Evolutionary conservation across 768 basidiomycete species (phyloP), one percentile per base, ranked within the genome.

Genomic region (Pleurotus pulmonarius): DNA sequence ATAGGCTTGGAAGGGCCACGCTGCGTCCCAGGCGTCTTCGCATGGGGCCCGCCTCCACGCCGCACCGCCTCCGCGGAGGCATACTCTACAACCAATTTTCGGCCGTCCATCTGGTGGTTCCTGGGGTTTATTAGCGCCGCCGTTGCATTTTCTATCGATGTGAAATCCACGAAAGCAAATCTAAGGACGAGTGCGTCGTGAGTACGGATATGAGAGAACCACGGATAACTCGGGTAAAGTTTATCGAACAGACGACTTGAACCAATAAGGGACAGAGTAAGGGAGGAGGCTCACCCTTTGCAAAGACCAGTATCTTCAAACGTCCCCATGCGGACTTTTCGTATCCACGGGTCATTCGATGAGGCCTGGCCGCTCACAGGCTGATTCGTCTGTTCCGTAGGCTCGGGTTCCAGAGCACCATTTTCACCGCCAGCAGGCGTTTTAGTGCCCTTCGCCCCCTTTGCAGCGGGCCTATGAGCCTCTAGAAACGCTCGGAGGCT

Each of bases 301-400:
- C 96, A 98, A 53, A 83, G 72, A 7, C 96, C 97, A 48, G 85
- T 90, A 69, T 99, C 96, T 68, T 98, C 94, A 61, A 99, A 99
- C 15, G 94, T 95, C 3, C 94, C 94, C 82, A 99, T 81, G 5
- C 96, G 85, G 25, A 99, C 74, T 67, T 93, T 93, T 59, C 90
- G 79, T 74, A 88, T 80, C 85, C 84, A 85, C 20, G 69, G 67
- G 46, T 81, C 79, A 51, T 70, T 71, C 3, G 67, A 60, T 12
- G 51, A 22, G 12, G 37, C 11, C 51, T 53, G 22, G 39, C 13
- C 38, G 41, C 39, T 53, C 7, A 11, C 51, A 18, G 37, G 18
- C 51, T 20, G 37, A 18, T 12, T 40, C 16, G 38, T 52, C 24
- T 64, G 61, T 7, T 60, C 62, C 16, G 67, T 66, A 8, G 63